Conservation (phyloP, 345 rosid species). For the Hirschfeldia incana region DNA sequence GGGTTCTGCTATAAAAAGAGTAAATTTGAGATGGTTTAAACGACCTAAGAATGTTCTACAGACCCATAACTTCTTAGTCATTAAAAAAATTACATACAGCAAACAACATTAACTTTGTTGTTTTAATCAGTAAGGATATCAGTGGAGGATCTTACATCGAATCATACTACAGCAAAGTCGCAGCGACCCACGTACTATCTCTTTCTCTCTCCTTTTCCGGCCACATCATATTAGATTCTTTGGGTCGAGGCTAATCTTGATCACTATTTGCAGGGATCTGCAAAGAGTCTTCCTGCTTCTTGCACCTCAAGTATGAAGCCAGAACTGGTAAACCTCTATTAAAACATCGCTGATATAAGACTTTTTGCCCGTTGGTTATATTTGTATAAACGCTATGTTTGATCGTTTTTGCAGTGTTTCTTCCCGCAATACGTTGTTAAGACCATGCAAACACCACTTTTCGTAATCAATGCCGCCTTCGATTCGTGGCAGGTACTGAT, state of each 20-base stretch:
- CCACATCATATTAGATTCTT: not conserved
- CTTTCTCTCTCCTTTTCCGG: not conserved
- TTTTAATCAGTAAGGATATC: constrained; percentile 65
- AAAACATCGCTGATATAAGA: not conserved
- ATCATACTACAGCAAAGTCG: constrained; percentile 64
- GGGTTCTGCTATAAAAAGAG: too few relatives aligned
- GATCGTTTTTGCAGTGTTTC: constrained; percentile 63
- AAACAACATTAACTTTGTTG: not conserved
- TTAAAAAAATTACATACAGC: too few relatives aligned
- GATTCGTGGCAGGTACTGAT: constrained; percentile 89
- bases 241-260: not conserved
- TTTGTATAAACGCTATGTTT: not conserved
- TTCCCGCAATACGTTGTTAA: constrained; percentile 80
- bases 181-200: constrained; percentile 60
- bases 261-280: constrained; percentile 59
- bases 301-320: constrained; percentile 76
- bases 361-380: not conserved
- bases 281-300: constrained; percentile 71
- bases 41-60: too few relatives aligned
- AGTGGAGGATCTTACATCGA: constrained; percentile 65
- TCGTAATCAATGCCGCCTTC: constrained; percentile 80
- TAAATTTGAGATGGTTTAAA: too few relatives aligned
- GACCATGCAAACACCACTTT: constrained; percentile 70
- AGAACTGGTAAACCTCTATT: constrained; percentile 48
- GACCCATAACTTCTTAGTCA: too few relatives aligned